These are phyloP conservation scores for Penicillium riverlandense DNA, from an alignment of 495 filamentous ascomycete genomes.

Conservation along the genomic window DNA sequence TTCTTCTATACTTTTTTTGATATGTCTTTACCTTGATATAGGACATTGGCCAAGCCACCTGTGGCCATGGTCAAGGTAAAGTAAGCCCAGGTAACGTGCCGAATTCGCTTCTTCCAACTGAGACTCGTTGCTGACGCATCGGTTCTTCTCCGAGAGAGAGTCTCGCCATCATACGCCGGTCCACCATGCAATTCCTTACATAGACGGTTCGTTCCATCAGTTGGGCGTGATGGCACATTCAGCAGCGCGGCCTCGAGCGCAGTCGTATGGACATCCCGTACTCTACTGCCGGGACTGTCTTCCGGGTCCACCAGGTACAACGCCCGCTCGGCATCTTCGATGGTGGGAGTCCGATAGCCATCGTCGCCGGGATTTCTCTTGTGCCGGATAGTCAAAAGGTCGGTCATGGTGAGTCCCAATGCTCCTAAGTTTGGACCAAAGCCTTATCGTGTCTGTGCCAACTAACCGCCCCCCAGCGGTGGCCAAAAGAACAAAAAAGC, in stretches of 20 bases:
- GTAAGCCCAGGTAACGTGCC: slow-evolving; percentile 59
- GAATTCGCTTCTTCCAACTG: slow-evolving; percentile 41
- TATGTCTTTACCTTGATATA: slow-evolving; percentile 50
- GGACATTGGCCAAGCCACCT: slow-evolving; percentile 73
- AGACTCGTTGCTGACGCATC: slow-evolving; percentile 15
- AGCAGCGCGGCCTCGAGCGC: slow-evolving; percentile 24
- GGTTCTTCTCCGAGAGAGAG: slow-evolving; percentile 6
- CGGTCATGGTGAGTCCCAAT: slow-evolving; percentile 9
- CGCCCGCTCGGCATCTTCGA: slow-evolving; percentile 35
- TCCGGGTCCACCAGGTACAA: slow-evolving; percentile 9
- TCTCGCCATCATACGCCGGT: slow-evolving; percentile 6
- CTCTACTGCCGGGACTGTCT: slow-evolving; percentile 5
- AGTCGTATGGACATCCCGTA: slow-evolving; percentile 26
- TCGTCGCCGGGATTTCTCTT: slow-evolving; percentile 38
- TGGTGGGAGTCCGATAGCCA: slow-evolving; percentile 43
- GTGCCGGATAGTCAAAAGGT: slow-evolving; percentile 26
- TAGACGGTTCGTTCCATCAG: slow-evolving; percentile 2
- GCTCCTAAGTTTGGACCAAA: no score
- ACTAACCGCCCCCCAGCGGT: no score
- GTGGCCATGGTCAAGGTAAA: slow-evolving; percentile 79
- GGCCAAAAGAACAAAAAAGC: no score
- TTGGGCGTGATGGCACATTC: slow-evolving; percentile 12
- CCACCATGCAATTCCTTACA: neutral
- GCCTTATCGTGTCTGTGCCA: no score
- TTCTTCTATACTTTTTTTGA: neutral